Evolutionary conservation across 257 asterid species (phyloP).

Genomic region (Solanum bulbocastanum): DNA sequence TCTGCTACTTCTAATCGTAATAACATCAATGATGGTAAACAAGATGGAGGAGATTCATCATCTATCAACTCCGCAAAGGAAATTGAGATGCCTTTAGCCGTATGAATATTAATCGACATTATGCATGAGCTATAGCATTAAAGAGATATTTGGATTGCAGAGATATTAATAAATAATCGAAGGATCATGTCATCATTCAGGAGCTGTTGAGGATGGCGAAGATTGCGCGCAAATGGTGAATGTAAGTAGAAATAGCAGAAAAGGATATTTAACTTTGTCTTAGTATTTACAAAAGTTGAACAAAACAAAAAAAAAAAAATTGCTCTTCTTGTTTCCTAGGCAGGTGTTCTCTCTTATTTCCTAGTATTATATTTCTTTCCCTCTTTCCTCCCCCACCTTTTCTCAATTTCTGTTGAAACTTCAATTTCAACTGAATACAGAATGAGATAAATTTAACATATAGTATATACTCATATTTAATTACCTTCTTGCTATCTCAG

Average conservation of each 20-base stretch:
- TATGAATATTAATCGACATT: background rate
- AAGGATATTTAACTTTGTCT: background rate
- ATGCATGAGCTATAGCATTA: background rate
- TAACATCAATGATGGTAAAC: background rate
- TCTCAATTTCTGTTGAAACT: background rate
- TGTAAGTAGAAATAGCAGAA: background rate
- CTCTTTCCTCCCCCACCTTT: background rate
- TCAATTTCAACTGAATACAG: background rate
- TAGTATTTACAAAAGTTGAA: background rate
- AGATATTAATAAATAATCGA: background rate
- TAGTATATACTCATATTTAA: background rate
- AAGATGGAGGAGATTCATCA: background rate
- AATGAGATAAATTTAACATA: background rate
- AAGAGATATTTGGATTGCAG: background rate
- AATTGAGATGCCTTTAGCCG: slow-evolving; percentile 17
- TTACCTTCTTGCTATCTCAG: background rate
- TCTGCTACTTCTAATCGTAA: background rate
- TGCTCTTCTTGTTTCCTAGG: background rate
- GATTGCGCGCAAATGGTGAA: background rate
- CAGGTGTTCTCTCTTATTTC: background rate
- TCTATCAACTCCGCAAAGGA: slow-evolving; percentile 15
- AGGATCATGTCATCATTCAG: background rate
- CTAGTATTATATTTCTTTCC: background rate
- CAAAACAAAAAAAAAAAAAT: background rate
- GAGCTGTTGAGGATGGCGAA: background rate